Percentiles rank a stretch among this genome's conserved stretches.
Evolutionary conservation across 495 filamentous ascomycete genomes (phyloP).

Genomic region (Daldinia vernicosa): DNA sequence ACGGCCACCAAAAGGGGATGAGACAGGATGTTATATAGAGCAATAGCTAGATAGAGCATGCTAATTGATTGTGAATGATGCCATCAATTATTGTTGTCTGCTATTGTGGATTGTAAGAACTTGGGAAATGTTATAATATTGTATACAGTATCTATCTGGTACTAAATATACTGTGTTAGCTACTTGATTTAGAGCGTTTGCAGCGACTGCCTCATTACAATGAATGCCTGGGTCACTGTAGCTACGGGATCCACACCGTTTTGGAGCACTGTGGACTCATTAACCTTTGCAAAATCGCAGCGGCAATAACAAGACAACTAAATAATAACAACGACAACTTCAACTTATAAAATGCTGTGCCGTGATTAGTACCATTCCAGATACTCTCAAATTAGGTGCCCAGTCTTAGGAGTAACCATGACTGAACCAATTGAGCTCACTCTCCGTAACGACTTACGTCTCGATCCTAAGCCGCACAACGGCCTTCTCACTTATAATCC

Average conservation of each 20-base stretch:
- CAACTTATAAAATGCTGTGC: conserved; percentile 7
- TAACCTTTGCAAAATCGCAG: conserved; percentile 16
- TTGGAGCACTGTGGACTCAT: conserved; percentile 28
- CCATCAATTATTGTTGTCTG: background rate
- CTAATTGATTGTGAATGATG: conserved; percentile 28
- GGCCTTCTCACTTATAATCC: conserved; percentile 77
- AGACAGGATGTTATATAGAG: conserved; percentile 27
- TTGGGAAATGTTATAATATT: background rate
- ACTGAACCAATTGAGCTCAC: conserved; percentile 46
- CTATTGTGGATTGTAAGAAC: background rate
- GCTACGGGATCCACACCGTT: too few species aligned
- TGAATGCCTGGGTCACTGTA: too few species aligned
- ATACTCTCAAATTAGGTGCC: conserved; percentile 5
- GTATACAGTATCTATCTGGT: background rate
- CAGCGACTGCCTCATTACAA: too few species aligned
- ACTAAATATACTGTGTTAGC: background rate
- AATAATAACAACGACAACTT: background rate
- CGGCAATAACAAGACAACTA: conserved; percentile 6
- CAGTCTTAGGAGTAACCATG: conserved; percentile 38
- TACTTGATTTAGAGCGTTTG: background rate
- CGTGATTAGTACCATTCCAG: conserved; percentile 27
- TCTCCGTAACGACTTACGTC: conserved; percentile 55
- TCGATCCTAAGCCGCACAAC: conserved; percentile 48
- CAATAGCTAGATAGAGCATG: conserved; percentile 33
- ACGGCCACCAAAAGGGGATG: conserved; percentile 23